Percentiles rank a stretch among this genome's conserved stretches.
These are phyloP conservation scores for Hibiscus trionum DNA, from an alignment of 345 rosid genomes.

Conservation along the genomic window DNA sequence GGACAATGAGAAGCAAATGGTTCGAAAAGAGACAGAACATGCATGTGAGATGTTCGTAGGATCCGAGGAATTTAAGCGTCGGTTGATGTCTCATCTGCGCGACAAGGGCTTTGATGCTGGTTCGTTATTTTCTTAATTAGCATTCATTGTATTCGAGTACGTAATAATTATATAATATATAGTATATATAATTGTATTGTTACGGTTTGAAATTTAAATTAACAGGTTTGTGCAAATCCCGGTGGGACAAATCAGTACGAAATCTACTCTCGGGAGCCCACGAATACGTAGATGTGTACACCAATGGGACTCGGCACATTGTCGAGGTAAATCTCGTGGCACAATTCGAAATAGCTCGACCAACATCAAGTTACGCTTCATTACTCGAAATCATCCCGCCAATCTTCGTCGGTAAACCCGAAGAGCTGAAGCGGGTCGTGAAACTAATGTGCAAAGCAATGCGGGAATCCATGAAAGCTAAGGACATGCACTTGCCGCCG, in stretches of 20 bases:
- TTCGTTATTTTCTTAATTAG: slow-evolving; percentile 14
- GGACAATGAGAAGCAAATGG: slow-evolving; percentile 23
- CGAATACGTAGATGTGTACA: slow-evolving; percentile 56
- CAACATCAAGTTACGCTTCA: slow-evolving; percentile 33
- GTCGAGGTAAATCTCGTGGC: slow-evolving; percentile 52
- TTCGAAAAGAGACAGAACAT: slow-evolving; percentile 24
- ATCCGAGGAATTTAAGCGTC: slow-evolving; percentile 30
- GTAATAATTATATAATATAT: no score
- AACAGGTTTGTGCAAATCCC: slow-evolving; percentile 75
- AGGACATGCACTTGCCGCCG: slow-evolving; percentile 51
- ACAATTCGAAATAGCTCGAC: slow-evolving; percentile 67
- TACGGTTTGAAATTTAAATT: no score
- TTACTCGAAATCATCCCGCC: slow-evolving; percentile 38
- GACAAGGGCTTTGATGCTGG: slow-evolving; percentile 74
- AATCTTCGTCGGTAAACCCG: slow-evolving; percentile 43
- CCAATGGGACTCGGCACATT: slow-evolving; percentile 37
- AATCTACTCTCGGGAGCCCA: slow-evolving; percentile 55
- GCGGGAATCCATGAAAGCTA: slow-evolving; percentile 42
- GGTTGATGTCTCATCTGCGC: slow-evolving; percentile 49
- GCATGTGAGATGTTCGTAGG: slow-evolving; percentile 22
- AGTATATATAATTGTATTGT: no score
- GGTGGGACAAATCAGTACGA: slow-evolving; percentile 59
- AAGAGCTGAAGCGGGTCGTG: slow-evolving; percentile 47
- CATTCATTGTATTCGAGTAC: background rate
- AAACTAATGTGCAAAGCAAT: slow-evolving; percentile 59